These are phyloP conservation scores for Lentinula aciculospora DNA, from an alignment of 768 basidiomycete genomes.

Conservation along the genomic window DNA sequence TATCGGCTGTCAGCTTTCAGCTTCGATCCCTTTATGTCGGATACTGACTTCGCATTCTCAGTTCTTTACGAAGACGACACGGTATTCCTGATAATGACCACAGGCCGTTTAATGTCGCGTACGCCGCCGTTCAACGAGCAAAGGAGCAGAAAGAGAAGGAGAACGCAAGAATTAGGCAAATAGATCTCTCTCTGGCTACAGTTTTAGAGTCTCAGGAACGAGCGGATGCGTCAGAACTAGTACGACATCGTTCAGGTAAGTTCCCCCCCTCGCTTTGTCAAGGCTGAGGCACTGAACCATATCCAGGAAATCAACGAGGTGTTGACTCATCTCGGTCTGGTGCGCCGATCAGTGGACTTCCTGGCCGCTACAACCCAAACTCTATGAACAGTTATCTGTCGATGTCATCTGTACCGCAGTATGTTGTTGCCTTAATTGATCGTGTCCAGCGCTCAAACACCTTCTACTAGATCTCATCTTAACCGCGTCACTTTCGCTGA, in stretches of 20 bases:
- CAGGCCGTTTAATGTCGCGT: slow-evolving; percentile 85
- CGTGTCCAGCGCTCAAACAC: neutral
- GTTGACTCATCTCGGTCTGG: slow-evolving; percentile 15
- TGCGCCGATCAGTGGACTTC: slow-evolving; percentile 11
- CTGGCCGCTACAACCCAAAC: slow-evolving; percentile 18
- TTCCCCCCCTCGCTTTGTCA: slow-evolving; percentile 13
- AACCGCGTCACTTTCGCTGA: slow-evolving; percentile 26
- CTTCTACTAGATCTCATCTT: neutral
- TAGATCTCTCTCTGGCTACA: slow-evolving; percentile 19
- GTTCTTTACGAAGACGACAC: slow-evolving; percentile 68
- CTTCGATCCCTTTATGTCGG: neutral
- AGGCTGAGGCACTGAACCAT: slow-evolving; percentile 4
- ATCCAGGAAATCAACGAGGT: slow-evolving; percentile 17
- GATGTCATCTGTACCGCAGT: slow-evolving; percentile 10
- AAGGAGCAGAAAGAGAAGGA: slow-evolving; percentile 48
- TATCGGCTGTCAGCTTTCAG: slow-evolving; percentile 53
- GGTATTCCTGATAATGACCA: slow-evolving; percentile 83
- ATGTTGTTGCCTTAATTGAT: neutral
- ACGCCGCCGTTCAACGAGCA: slow-evolving; percentile 58
- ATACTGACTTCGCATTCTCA: slow-evolving; percentile 22
- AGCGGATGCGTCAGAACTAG: slow-evolving; percentile 30
- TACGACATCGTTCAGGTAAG: slow-evolving; percentile 43
- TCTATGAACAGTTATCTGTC: slow-evolving; percentile 12
- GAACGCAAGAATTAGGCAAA: slow-evolving; percentile 25
- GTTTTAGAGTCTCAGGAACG: slow-evolving; percentile 26